Base-by-base conservation (phyloP, 2,329 filamentous ascomycete species). In the Rhynchosporium graminicola region DNA sequence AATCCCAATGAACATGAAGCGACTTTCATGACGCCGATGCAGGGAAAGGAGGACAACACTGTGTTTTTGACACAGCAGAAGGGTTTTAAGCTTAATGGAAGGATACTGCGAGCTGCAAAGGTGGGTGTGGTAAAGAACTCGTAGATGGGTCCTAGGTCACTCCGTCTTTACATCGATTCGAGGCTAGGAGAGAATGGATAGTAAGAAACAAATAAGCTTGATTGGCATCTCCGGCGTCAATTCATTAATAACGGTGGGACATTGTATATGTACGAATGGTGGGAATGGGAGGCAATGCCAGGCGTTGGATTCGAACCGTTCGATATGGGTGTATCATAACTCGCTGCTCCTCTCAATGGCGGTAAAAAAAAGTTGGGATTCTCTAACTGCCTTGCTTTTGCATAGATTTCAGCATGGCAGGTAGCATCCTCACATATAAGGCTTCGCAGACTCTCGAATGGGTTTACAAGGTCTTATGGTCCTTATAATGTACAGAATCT, bases 1-100 rank as follows among this genome's bases (percentile, higher is more conserved):
- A 89, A 99, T 80, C 93, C 95, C 69, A 97, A 97, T 78, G 84
- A 91, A 78, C 95, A 98, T 77, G 95, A 99, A 82, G 95, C 95
- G 43, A 95, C 91, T 28, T 98, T 98, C 80, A 93, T 96, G 88
- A 87, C 91, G 9, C 91, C 92, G 48, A 86, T 92, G 80, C 84
- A 87, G 59, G 92, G 87, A 70, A 96, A 96, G 83, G 90, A 97
- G 77, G 87, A 98, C 73, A 92, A 91, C 71, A 90, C 87, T 61
- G 91, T 97, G 73, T 95, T 98, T 80, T 87, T 89, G 76, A 92
- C 92, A 56, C 94, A 98, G 83, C 91, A 91, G 78, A 98, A 97
- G 83, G 95, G 95, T 59, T 99, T 97, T 82, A 87, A 87, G 78
- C 85, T 98, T 68, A 98, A 99, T 76, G 93, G 94, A 64, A 84